Percentiles rank a stretch among this genome's conserved stretches.
Conservation (phyloP, 2,329 filamentous ascomycete species). For the Fusarium musae region DNA sequence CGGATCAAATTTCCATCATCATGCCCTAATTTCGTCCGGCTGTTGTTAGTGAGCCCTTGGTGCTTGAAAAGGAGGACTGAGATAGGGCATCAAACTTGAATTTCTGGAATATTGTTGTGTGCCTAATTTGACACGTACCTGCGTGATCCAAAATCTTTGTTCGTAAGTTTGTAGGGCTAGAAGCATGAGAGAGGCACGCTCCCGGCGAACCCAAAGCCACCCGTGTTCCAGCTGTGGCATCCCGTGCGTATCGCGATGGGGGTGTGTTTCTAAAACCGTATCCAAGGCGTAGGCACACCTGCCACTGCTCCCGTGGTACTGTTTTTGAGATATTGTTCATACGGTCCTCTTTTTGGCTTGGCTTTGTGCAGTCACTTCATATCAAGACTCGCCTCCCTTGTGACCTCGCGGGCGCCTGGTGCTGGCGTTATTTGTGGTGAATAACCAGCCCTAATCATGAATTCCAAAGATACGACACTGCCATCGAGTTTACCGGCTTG, state of each 20-base stretch:
- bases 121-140: constrained; percentile 33
- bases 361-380: constrained; percentile 27
- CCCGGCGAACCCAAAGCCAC: constrained; percentile 35
- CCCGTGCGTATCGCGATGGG: constrained; percentile 30
- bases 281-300: constrained; percentile 21
- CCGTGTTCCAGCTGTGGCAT: constrained; percentile 32
- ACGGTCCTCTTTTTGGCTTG: constrained; percentile 31
- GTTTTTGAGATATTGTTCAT: constrained; percentile 31
- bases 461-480: constrained; percentile 31
- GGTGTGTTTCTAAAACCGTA: constrained; percentile 33
- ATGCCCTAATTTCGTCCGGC: constrained; percentile 31
- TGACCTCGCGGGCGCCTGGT: constrained; percentile 6
- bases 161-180: constrained; percentile 34
- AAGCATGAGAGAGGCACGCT: constrained; percentile 28
- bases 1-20: constrained; percentile 40
- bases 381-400: constrained; percentile 21
- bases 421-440: constrained; percentile 11
- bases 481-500: constrained; percentile 17
- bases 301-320: constrained; percentile 39
- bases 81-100: constrained; percentile 31
- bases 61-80: constrained; percentile 34
- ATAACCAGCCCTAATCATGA: constrained; percentile 35
- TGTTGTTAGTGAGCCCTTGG: constrained; percentile 26
- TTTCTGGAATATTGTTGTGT: constrained; percentile 35
- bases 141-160: constrained; percentile 25